A percentile compares a stretch with the other conserved stretches of the same genome.
phyloP scores from a whole-genome alignment of 495 filamentous ascomycete species.

The Penicillium diatomitis region DNA sequence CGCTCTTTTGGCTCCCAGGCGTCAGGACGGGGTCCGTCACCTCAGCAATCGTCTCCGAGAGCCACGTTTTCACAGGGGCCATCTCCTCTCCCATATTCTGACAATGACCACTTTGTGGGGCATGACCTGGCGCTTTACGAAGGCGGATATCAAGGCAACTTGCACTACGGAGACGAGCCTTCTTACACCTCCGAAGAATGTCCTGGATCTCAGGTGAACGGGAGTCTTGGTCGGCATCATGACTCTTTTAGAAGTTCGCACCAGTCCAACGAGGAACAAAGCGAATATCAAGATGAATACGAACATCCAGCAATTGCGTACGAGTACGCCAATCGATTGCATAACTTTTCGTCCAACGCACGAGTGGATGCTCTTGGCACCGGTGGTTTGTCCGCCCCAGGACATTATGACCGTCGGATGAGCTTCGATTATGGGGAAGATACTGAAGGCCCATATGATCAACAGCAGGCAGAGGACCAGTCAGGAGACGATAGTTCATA shows the following conservation, averaged over 20 bases:
- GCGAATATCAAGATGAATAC: conserved; percentile 33
- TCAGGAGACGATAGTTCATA: conserved; percentile 45
- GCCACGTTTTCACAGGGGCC: conserved; percentile 1
- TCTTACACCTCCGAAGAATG: conserved; percentile 14
- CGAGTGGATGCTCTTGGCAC: conserved; percentile 76
- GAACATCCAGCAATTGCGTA: conserved; percentile 35
- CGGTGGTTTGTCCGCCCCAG: conserved; percentile 71
- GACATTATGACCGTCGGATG: conserved; percentile 52
- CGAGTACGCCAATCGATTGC: conserved; percentile 52
- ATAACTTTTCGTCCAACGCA: conserved; percentile 42
- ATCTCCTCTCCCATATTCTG: conserved; percentile 10
- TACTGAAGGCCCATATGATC: conserved; percentile 31
- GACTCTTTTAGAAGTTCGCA: conserved; percentile 33
- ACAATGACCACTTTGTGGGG: conserved; percentile 59
- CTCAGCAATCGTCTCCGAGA: conserved; percentile 18
- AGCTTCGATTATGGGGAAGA: conserved; percentile 97
- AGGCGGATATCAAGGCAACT: conserved; percentile 61
- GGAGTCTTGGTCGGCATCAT: conserved; percentile 9
- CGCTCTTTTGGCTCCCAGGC: conserved; percentile 20
- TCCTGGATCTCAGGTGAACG: conserved; percentile 7
- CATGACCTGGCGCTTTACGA: conserved; percentile 67
- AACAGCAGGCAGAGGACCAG: conserved; percentile 40
- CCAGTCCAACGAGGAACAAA: conserved; percentile 22
- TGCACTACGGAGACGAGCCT: conserved; percentile 61
- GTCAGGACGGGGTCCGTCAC: conserved; percentile 15